Evolutionary conservation across 176 grass and related monocot genomes (phyloP), one percentile per base, ranked within the genome.

Genomic region (Oryza officinalis): DNA sequence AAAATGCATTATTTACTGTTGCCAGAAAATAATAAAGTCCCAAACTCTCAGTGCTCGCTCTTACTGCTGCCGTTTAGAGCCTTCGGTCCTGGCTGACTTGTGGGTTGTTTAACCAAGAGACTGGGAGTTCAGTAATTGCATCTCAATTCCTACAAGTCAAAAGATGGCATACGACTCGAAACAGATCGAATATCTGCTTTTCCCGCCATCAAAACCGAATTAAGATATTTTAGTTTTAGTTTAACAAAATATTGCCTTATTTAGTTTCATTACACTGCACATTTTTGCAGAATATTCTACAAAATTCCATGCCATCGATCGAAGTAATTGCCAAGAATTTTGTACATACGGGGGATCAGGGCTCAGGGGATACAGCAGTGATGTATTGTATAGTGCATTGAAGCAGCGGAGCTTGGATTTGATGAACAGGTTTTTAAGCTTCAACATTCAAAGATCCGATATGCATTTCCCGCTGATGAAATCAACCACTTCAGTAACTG

Each of bases 381-480:
- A 17, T 52, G n/a, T 33, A 83, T 82, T 41, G 27, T 52, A 66
- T 10, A 44, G 60, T 26, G 67, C 25, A n/a, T 15, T 13, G 40
- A 28, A 78, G 33, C 8, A 40, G 5, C 31, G 3, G 40, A 22
- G 7, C 31, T 33, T 76, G 78, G 20, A 25, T 30, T 23, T 23
- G 6, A 61, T 50, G 28, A 66, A 54, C 50, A 47, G 4, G 70
- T 50, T 76, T 61, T 63, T 61, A 47, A 69, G 71, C 65, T 75
- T 46, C 47, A 8, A 14, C 26, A 23, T 76, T 90, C 82, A 99
- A 28, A 99, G 87, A 65, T 92, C 91, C 76, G 86, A 86, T 7
- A 99, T 75, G 52, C 27, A 69, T 87, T 94, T 96, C 37, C 91
- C 91, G 0, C 32, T 86, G 61, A 99, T 79, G 71, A 99, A 96